phyloP scores from a whole-genome alignment of 75 land plant genomes.

The Picea glauca region DNA sequence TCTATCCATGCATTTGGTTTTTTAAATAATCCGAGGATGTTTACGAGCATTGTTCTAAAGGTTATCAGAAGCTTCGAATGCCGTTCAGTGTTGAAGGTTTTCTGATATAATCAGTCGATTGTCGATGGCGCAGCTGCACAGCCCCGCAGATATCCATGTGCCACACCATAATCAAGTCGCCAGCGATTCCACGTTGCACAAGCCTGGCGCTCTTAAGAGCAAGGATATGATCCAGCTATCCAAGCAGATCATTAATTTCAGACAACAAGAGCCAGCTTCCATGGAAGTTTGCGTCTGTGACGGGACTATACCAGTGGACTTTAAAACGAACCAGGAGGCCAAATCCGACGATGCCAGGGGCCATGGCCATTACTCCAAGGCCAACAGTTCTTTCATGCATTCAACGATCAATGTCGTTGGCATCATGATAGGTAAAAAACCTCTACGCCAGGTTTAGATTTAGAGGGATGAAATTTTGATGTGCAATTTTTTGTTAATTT shows the following conservation, averaged over 20 bases:
- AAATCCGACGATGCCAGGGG: background rate
- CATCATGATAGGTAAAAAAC: conserved; percentile 53
- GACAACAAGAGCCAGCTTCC: background rate
- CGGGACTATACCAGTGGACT: background rate
- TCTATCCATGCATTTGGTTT: no score
- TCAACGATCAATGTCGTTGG: conserved; percentile 55
- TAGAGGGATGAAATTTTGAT: background rate
- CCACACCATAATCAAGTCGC: conserved; percentile 10
- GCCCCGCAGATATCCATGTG: background rate
- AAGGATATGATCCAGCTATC: background rate
- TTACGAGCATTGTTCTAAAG: no score
- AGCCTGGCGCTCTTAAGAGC: no score
- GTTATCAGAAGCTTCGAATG: background rate
- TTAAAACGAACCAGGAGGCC: background rate
- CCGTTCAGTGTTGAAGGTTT: no score
- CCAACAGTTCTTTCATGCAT: conserved; percentile 40
- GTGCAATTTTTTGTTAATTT: no score
- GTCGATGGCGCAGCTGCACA: conserved; percentile 1
- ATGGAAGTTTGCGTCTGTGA: background rate
- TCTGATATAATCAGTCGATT: background rate
- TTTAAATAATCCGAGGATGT: no score
- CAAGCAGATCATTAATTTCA: background rate
- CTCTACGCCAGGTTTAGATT: background rate
- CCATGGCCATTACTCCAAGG: conserved; percentile 10
- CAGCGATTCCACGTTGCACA: background rate